Evolutionary conservation across 2,329 filamentous ascomycete genomes (phyloP).

Genomic region (Ceratocystis lukuohia): DNA sequence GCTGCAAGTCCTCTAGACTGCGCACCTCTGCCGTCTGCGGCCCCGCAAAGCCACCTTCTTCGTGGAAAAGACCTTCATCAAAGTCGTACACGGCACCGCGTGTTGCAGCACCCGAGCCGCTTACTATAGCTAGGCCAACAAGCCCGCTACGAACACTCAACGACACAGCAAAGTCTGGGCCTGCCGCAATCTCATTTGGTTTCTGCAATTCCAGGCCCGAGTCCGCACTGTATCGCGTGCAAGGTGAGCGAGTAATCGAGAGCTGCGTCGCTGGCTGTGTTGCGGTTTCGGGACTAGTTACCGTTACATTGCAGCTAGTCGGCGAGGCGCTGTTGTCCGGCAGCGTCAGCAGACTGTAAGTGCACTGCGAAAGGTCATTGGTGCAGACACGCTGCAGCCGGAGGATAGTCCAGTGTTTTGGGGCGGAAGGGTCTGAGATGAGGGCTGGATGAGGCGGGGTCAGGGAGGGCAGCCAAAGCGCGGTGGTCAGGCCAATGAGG

Average conservation of each 20-base stretch:
- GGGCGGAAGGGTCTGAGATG: neutral
- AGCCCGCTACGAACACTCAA: neutral
- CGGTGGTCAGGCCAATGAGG: neutral
- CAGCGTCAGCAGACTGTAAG: neutral
- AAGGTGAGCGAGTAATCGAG: neutral
- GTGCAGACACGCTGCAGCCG: neutral
- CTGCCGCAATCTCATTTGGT: neutral
- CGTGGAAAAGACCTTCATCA: neutral
- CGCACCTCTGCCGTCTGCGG: slow-evolving; percentile 3
- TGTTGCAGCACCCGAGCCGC: neutral
- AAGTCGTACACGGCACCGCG: slow-evolving; percentile 1
- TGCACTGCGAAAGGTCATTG: neutral
- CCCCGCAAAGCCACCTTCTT: neutral
- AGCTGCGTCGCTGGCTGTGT: neutral
- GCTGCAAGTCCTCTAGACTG: neutral
- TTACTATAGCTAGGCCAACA: neutral
- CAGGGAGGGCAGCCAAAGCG: neutral
- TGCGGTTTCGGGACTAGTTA: neutral
- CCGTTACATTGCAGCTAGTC: neutral
- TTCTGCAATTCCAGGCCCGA: neutral
- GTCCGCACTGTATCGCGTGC: neutral
- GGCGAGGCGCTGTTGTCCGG: neutral
- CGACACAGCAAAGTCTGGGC: neutral
- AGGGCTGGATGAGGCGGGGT: neutral
- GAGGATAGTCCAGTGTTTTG: slow-evolving; percentile 1